Evolutionary conservation across 306 rosid genomes (phyloP), one percentile per base, ranked within the genome.

Genomic region (Ormosia semicastrata): DNA sequence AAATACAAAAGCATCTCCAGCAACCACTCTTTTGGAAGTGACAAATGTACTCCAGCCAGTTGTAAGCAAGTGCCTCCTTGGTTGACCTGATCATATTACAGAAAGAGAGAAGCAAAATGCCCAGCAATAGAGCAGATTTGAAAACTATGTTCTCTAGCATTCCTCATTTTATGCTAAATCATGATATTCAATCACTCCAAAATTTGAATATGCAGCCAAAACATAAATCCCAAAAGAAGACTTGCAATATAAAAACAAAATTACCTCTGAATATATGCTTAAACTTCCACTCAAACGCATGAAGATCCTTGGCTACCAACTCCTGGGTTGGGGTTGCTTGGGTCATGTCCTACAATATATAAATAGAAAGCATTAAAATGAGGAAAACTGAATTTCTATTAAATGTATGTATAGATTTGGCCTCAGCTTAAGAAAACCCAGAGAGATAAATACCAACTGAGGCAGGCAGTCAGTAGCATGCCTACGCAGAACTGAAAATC

Each of bases 31-130:
- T 81, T 94, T 94, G 43, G 95, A 92, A 3, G 94, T 87, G 49
- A 94, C 97, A 53, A 94, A 94, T 0, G 94, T 90, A 83, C 98
- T 94, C 98, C 98, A 94, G 32, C 98, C 97, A 0, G 94, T 92
- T 8, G 98, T 92, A 17, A 94, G 95, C 85, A 94, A 85, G 85
- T 94, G 98, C 89, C 95, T 92, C 79, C 91, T 78, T 1, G 98
- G 91, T 82, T 92, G 97, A 83, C 94, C 98, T 94, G 41, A 76
- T 59, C 53, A 60, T 66, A 71, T 74, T 40, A 36, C 43, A 32
- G 32, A 49, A 60, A 81, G 54, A 69, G 66, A 30, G 18, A 47
- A 14, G 44, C 50, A 72, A 72, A 52, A 36, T 53, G 50, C 4
- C n/a, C n/a, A 41, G 44, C 18, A 83, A 80, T 40, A 70, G 52